Evolutionary conservation across 495 filamentous ascomycete species (phyloP).

Genomic region (Elasticomyces elasticus): DNA sequence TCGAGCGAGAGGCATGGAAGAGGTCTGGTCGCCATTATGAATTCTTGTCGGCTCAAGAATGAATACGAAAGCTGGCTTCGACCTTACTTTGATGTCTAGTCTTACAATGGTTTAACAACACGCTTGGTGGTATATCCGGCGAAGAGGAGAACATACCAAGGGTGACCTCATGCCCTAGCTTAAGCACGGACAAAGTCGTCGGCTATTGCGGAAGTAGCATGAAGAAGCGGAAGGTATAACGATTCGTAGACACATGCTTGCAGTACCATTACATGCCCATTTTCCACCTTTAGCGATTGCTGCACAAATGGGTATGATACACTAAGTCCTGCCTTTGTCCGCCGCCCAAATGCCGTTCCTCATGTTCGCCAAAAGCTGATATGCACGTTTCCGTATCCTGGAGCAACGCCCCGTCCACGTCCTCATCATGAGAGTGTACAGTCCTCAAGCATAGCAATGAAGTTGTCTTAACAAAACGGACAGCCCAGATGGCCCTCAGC

Average conservation of each 20-base stretch:
- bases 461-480: background rate
- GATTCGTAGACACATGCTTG: background rate
- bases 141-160: too few relatives aligned
- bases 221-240: background rate
- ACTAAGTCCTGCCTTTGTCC: background rate
- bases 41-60: background rate
- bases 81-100: background rate
- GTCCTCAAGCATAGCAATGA: background rate
- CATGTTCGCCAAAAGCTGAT: too few relatives aligned
- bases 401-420: background rate
- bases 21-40: constrained; percentile 2
- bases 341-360: too few relatives aligned
- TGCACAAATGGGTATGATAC: background rate
- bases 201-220: background rate
- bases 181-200: background rate
- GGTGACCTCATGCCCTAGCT: background rate
- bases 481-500: background rate
- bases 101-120: too few relatives aligned
- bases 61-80: background rate
- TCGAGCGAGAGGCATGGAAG: constrained; percentile 28
- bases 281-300: background rate
- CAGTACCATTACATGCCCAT: background rate
- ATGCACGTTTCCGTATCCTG: background rate
- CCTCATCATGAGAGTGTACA: background rate
- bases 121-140: too few relatives aligned